Conservation (phyloP, 2,329 filamentous ascomycete species). For the Lasiodiplodia citricola region DNA sequence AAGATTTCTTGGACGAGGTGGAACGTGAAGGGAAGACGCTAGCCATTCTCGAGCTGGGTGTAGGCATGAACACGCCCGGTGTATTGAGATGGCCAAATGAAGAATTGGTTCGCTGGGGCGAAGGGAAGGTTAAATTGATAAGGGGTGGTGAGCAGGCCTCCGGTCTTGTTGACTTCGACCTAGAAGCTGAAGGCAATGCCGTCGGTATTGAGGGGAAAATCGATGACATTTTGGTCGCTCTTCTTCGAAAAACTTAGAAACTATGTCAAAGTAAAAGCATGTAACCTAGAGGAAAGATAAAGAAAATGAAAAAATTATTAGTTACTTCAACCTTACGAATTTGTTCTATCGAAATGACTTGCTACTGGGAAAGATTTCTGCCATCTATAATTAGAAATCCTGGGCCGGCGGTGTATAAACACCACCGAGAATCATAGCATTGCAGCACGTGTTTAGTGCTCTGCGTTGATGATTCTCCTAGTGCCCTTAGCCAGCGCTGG, state of each 20-base stretch:
- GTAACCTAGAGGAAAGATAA: not conserved
- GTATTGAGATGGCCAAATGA: conserved; percentile 35
- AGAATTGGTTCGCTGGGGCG: conserved; percentile 30
- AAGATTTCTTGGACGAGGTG: conserved; percentile 29
- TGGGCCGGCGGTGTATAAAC: too few relatives aligned
- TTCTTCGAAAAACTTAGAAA: not conserved
- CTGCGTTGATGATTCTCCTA: too few relatives aligned
- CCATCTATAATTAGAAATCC: too few relatives aligned
- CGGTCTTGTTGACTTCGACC: conserved; percentile 11
- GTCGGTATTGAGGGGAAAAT: conserved; percentile 2
- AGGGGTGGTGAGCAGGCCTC: conserved; percentile 28
- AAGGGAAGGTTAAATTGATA: conserved; percentile 32
- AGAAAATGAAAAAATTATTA: too few relatives aligned
- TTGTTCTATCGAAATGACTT: too few relatives aligned
- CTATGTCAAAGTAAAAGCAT: not conserved
- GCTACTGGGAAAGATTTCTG: too few relatives aligned
- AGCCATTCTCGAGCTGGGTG: conserved; percentile 34
- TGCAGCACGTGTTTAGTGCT: too few relatives aligned
- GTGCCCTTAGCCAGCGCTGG: too few relatives aligned
- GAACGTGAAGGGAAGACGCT: conserved; percentile 29
- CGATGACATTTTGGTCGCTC: not conserved
- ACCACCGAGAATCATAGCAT: too few relatives aligned
- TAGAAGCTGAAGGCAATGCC: not conserved
- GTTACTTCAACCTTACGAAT: too few relatives aligned
- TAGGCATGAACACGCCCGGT: conserved; percentile 35